A percentile compares a stretch with the other conserved stretches of the same genome.
phyloP scores from a whole-genome alignment of 352 stramenopile genomes.

The Globisporangium nagaii region DNA sequence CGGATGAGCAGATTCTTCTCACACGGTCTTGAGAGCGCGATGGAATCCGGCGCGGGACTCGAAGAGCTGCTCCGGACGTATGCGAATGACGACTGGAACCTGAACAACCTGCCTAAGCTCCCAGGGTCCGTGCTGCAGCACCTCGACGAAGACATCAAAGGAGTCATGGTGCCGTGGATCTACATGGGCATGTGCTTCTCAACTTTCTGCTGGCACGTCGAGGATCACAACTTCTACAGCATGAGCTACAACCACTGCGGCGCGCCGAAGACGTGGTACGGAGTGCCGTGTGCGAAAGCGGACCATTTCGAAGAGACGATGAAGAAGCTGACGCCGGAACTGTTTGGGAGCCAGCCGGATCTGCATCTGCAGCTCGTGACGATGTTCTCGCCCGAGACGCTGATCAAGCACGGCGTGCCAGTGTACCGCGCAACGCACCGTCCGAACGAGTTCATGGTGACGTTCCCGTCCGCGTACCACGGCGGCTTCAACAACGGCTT shows the following conservation, averaged over 20 bases:
- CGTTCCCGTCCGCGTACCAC: constrained; percentile 98
- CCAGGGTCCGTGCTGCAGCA: constrained; percentile 92
- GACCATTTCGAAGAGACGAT: constrained; percentile 90
- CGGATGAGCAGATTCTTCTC: constrained; percentile 48
- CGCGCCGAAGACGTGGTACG: constrained; percentile 98
- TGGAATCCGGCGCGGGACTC: constrained; percentile 21
- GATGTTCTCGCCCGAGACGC: constrained; percentile 71
- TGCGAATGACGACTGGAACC: constrained; percentile 92
- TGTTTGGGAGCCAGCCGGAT: constrained; percentile 94
- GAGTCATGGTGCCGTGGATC: constrained; percentile 99
- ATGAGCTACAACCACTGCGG: constrained; percentile 99
- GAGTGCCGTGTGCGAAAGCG: constrained; percentile 89
- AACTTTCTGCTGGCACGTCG: constrained; percentile 99
- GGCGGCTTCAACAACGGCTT: constrained; percentile 97
- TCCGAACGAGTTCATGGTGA: constrained; percentile 98
- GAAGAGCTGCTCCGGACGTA: constrained; percentile 72
- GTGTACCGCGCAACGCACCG: constrained; percentile 94
- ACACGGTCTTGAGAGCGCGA: constrained; percentile 31
- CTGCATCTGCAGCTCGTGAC: constrained; percentile 91
- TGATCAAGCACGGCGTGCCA: constrained; percentile 83
- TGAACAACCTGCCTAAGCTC: constrained; percentile 97
- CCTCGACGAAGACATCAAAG: constrained; percentile 96
- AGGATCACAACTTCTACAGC: constrained; percentile 99
- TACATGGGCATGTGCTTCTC: constrained; percentile 99
- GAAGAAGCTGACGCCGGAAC: constrained; percentile 90